Percentiles rank a stretch among this genome's conserved stretches.
Conservation (phyloP, 78 protist genomes). For the Emiliania huxleyi region DNA sequence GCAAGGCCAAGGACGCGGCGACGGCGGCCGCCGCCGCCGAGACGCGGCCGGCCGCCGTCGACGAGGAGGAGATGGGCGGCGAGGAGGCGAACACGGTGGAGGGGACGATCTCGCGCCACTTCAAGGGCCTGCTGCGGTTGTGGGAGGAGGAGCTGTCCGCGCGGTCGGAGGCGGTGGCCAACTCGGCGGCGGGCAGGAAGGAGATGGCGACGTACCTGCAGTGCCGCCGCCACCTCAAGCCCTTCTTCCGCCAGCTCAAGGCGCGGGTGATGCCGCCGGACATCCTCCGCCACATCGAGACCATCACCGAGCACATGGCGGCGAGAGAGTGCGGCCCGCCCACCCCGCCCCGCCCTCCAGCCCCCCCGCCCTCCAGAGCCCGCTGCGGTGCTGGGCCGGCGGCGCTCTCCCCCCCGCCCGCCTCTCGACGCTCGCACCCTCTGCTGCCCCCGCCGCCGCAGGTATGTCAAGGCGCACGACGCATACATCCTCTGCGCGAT, state of each 20-base stretch:
- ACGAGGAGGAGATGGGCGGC: not conserved
- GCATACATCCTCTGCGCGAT: slow-evolving; percentile 82
- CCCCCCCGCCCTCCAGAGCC: too few species aligned
- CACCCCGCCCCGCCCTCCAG: slow-evolving; percentile 17
- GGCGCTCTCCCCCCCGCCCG: too few species aligned
- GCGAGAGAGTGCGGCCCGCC: not conserved
- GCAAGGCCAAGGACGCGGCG: too few species aligned
- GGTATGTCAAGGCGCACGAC: slow-evolving; percentile 75
- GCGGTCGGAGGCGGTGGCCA: not conserved
- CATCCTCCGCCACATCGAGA: not conserved
- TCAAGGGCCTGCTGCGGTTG: not conserved
- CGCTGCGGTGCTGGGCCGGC: too few species aligned
- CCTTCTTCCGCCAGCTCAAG: slow-evolving; percentile 56
- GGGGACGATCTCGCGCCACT: not conserved
- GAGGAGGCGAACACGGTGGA: not conserved
- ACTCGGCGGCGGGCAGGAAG: not conserved
- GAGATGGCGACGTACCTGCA: slow-evolving; percentile 16
- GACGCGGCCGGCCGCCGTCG: not conserved
- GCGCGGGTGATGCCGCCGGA: not conserved
- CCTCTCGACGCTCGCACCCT: too few species aligned
- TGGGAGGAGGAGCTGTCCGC: slow-evolving; percentile 24
- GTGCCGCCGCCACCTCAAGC: slow-evolving; percentile 56
- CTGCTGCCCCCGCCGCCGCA: too few species aligned
- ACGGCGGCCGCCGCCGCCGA: not conserved
- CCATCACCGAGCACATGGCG: not conserved